Base-by-base conservation (phyloP, 768 basidiomycete species). In the Auricularia heimuer region DNA sequence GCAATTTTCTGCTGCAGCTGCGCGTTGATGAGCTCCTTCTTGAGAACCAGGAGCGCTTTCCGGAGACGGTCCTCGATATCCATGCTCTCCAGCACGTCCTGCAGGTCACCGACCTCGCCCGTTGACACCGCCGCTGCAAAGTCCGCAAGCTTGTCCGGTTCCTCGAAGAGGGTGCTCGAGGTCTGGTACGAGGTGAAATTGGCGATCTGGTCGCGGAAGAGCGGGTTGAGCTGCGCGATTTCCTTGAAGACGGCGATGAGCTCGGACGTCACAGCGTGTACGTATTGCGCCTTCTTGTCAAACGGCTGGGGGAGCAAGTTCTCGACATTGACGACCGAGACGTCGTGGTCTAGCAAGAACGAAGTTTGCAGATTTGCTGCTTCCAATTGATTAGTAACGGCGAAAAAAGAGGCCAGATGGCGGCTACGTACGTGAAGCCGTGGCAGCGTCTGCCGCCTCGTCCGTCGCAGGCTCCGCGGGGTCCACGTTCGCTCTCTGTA, bases 231-330 rank as follows among this genome's bases (percentile, higher is more conserved):
- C 74, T 95, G 92, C 0, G 95, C 95, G 66, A 98, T 97, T 72
- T 98, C 95, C 80, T 98, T 98, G 85, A 98, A 98, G 45, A 95
- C 93, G 56, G 90, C 89, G 68, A 98, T 90, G 66, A 98, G 93
- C 76, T 98, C 96, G 54, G 89, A 88, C 85, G 94, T 95, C 76
- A 97, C 91, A 3, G 96, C 96, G 34, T 94, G 90, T 69, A 96
- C 88, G 74, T 95, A 90, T 74, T 97, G 94, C 76, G 94, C 88
- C 74, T 94, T 92, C 73, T 95, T 92, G 78, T 88, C 86, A 79
- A 89, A 95, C 0, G 92, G 85, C 67, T 88, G 84, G 3, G 92
- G 89, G 34, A 76, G 72, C 61, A 97, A 83, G 72, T 98, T 98
- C 34, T 87, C 85, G 37, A 97, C 88, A 67, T 89, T 87, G 65